A percentile compares a stretch with the other conserved stretches of the same genome.
Conservation (phyloP, 2,329 filamentous ascomycete species). For the Pseudogymnoascus sp. region DNA sequence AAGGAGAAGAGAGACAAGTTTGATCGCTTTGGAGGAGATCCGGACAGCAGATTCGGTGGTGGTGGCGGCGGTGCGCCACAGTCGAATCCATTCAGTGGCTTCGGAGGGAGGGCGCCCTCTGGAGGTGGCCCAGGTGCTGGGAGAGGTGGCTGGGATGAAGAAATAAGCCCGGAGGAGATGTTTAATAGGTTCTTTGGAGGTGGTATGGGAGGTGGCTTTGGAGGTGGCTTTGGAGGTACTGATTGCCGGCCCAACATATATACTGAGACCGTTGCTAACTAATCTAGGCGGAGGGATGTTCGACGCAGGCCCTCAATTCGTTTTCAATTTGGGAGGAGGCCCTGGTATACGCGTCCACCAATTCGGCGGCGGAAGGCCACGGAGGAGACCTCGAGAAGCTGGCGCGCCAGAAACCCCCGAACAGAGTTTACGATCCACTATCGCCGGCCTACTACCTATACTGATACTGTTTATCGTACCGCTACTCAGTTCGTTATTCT, state of each 20-base stretch:
- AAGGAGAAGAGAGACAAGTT: constrained; percentile 86
- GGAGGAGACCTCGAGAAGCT: constrained; percentile 64
- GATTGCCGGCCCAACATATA: constrained; percentile 38
- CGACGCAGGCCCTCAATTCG: constrained; percentile 77
- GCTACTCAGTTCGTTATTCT: constrained; percentile 73
- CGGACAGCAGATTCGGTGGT: constrained; percentile 76
- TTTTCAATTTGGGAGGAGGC: constrained; percentile 90
- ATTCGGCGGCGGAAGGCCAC: constrained; percentile 74
- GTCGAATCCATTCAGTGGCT: constrained; percentile 58
- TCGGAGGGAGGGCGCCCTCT: constrained; percentile 39
- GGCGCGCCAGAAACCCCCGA: constrained; percentile 45
- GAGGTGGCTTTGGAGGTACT: constrained; percentile 57
- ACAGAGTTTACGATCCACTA: constrained; percentile 42
- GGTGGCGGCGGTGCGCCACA: constrained; percentile 42
- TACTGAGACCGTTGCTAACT: constrained; percentile 14
- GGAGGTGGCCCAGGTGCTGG: constrained; percentile 24
- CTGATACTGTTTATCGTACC: constrained; percentile 83
- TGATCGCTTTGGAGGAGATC: constrained; percentile 85
- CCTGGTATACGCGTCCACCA: constrained; percentile 91
- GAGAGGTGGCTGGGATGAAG: constrained; percentile 70
- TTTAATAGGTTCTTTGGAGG: constrained; percentile 96
- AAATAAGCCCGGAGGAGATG: constrained; percentile 93
- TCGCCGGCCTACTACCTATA: constrained; percentile 77
- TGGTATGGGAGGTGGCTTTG: constrained; percentile 33
- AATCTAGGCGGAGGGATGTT: constrained; percentile 48